Evolutionary conservation across 768 basidiomycete species (phyloP), one percentile per base, ranked within the genome.

Genomic region (Pleurotus cornucopiae): DNA sequence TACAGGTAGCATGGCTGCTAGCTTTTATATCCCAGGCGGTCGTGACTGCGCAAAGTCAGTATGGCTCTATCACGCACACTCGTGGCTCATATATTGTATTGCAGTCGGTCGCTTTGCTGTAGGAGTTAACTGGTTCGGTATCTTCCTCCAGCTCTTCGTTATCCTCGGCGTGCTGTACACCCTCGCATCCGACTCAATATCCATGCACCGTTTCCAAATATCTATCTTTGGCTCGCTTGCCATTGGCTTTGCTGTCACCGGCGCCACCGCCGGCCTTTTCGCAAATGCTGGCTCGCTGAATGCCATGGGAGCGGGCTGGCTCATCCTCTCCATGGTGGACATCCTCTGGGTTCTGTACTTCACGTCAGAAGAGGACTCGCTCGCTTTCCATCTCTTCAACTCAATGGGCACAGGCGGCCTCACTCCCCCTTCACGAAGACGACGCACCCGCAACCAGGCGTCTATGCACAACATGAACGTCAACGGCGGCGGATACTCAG

Each of bases 261-360:
- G 87, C 48, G 85, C 87, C 57, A 79, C 90, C 65, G 62, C 72
- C 41, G 86, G 85, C 64, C 86, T 91, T 58, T 92, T 83, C 68
- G 60, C 78, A n/a, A 63, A 66, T 25, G 46, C 49, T 9, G 71
- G 76, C 6, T 75, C 91, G 2, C 72, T 85, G 56, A 86, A 89
- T 60, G 92, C 95, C 6, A 86, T 94, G 79, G 88, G 89, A 25
- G 93, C 91, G 2, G 97, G 96, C 57, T 99, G 92, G 91, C 82
- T 99, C 63, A 84, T 99, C 59, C 82, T 96, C 53, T 76, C 94
- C 30, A 82, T 98, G 59, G 90, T 95, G 56, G 80, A 98, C 77
- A 90, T 98, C 67, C 73, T 98, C 57, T 99, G 96, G 96, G 84
- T 95, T 12, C 83, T 98, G 58, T 97, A 93, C 76, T 96, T 99